Evolutionary conservation across 2,329 filamentous ascomycete species (phyloP).

Genomic region (Penicillium nordicum): DNA sequence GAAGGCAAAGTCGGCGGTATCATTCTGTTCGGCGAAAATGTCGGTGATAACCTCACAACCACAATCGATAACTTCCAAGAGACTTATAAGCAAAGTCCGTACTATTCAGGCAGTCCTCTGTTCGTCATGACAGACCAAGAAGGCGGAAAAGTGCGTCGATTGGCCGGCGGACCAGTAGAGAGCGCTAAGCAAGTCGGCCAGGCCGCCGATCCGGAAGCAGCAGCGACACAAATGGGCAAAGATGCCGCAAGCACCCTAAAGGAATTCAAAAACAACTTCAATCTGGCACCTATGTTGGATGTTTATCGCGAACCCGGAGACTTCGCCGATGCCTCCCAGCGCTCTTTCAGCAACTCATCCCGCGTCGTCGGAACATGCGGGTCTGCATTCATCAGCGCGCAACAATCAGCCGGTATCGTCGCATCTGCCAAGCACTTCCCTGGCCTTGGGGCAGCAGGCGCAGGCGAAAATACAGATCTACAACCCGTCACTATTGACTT

Average conservation of each 20-base stretch:
- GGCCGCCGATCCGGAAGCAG: slow-evolving; percentile 11
- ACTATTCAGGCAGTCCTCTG: slow-evolving; percentile 24
- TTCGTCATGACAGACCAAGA: slow-evolving; percentile 36
- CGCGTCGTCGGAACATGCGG: slow-evolving; percentile 21
- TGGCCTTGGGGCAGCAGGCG: slow-evolving; percentile 26
- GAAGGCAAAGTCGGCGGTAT: slow-evolving; percentile 32
- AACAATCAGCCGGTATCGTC: slow-evolving; percentile 21
- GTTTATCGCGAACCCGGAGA: slow-evolving; percentile 27
- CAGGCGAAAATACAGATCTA: slow-evolving; percentile 27
- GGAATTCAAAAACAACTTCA: slow-evolving; percentile 22
- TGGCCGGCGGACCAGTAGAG: slow-evolving; percentile 25
- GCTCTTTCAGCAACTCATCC: slow-evolving; percentile 29
- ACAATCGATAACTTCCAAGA: slow-evolving; percentile 23
- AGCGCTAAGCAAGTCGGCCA: slow-evolving; percentile 27
- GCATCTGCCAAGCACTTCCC: slow-evolving; percentile 34
- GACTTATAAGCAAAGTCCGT: slow-evolving; percentile 19
- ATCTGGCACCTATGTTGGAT: slow-evolving; percentile 31
- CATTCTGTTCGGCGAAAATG: slow-evolving; percentile 32
- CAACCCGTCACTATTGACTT: slow-evolving; percentile 27
- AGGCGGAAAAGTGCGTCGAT: slow-evolving; percentile 28
- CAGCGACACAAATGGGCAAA: slow-evolving; percentile 22
- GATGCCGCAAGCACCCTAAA: slow-evolving; percentile 21
- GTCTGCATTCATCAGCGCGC: slow-evolving; percentile 21
- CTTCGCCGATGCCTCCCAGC: slow-evolving; percentile 25
- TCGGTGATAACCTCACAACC: slow-evolving; percentile 23